Conservation (phyloP, 768 basidiomycete species). For the Punctularia strigosozonata region DNA sequence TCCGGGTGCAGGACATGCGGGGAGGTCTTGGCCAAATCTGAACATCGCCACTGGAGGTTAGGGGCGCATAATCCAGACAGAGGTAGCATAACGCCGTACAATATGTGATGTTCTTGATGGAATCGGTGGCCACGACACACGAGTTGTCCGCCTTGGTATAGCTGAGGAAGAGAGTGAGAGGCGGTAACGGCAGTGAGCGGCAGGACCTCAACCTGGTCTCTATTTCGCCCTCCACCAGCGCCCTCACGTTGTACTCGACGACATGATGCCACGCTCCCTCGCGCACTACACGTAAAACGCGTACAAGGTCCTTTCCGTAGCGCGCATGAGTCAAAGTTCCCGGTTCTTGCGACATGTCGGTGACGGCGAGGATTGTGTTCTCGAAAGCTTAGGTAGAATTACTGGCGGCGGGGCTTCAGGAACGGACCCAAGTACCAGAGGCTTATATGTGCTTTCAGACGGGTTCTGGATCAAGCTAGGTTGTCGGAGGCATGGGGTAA, state of each 20-base stretch:
- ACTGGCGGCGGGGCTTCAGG: no score
- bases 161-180: slow-evolving; percentile 23
- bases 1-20: slow-evolving; percentile 79
- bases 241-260: slow-evolving; percentile 76
- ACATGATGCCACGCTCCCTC: slow-evolving; percentile 55
- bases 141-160: slow-evolving; percentile 87
- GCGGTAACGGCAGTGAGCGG: not conserved
- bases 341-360: slow-evolving; percentile 1
- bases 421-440: no score
- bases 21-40: slow-evolving; percentile 81
- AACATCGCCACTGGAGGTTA: not conserved
- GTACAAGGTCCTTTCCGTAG: slow-evolving; percentile 84
- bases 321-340: slow-evolving; percentile 35
- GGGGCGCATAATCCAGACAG: not conserved
- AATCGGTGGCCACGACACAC: slow-evolving; percentile 85
- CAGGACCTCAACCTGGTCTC: slow-evolving; percentile 42
- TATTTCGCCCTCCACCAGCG: slow-evolving; percentile 76
- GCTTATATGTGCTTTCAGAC: no score
- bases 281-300: slow-evolving; percentile 78
- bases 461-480: no score
- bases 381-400: no score
- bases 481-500: no score
- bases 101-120: slow-evolving; percentile 36
- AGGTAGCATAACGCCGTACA: slow-evolving; percentile 11
- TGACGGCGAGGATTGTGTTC: not conserved